These are phyloP conservation scores for Mycena alexandri DNA, from an alignment of 768 basidiomycete genomes.

Conservation along the genomic window DNA sequence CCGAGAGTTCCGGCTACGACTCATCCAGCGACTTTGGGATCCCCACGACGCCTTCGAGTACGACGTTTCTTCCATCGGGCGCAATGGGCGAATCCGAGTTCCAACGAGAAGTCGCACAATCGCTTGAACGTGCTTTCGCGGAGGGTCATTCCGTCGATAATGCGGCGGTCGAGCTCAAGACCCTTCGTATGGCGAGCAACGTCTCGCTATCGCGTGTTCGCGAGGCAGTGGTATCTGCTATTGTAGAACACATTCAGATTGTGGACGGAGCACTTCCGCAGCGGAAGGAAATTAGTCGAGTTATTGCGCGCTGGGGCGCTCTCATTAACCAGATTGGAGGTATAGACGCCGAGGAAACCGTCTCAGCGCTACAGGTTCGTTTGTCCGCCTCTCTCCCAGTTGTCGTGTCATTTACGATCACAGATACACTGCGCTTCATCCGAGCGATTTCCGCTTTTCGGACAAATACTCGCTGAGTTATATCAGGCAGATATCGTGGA, in stretches of 20 bases:
- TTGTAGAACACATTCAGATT: slow-evolving; percentile 80
- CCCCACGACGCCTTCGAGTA: slow-evolving; percentile 11
- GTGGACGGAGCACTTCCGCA: slow-evolving; percentile 68
- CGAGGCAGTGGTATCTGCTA: slow-evolving; percentile 88
- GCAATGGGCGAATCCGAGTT: slow-evolving; percentile 77
- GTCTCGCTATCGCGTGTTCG: slow-evolving; percentile 88
- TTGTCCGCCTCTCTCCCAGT: slow-evolving; percentile 6
- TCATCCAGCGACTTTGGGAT: slow-evolving; percentile 8
- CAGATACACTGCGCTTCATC: slow-evolving; percentile 77
- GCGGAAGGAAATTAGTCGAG: slow-evolving; percentile 70
- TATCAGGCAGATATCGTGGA: slow-evolving; percentile 95
- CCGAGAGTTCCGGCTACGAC: slow-evolving; percentile 42
- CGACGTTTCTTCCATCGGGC: slow-evolving; percentile 40
- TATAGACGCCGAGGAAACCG: slow-evolving; percentile 83
- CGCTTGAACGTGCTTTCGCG: slow-evolving; percentile 91
- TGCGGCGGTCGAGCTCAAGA: slow-evolving; percentile 94
- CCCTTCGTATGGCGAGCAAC: slow-evolving; percentile 96
- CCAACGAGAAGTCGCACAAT: slow-evolving; percentile 79
- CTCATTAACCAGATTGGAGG: slow-evolving; percentile 87
- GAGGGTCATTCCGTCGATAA: slow-evolving; percentile 95
- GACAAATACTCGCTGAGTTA: slow-evolving; percentile 84
- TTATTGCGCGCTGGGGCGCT: slow-evolving; percentile 85
- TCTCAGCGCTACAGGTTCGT: slow-evolving; percentile 81
- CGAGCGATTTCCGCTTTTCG: slow-evolving; percentile 79
- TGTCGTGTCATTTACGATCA: slow-evolving; percentile 9